Evolutionary conservation across 225 moss, liverwort and hornwort genomes (phyloP), one percentile per base, ranked within the genome.

Genomic region (Physcomitrium patens): DNA sequence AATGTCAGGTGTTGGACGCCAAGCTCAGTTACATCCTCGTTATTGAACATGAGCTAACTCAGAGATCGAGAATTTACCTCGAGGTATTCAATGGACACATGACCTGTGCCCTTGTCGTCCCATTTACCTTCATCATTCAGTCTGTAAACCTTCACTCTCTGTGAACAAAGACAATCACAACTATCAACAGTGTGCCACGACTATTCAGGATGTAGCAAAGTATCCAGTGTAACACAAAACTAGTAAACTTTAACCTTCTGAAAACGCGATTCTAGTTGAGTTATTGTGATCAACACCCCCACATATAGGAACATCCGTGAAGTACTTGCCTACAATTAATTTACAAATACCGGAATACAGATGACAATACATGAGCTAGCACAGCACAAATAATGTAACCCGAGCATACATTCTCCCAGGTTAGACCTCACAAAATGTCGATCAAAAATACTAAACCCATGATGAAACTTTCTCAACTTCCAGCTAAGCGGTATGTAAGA

Each of bases 81-180:
- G 18, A 97, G 80, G 77, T 94, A 97, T 78, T 94, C 96, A 80
- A 97, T 88, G 65, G 94, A 97, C 47, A 94, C 96, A 19, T 97
- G 94, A 62, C 96, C 96, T 49, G 96, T 97, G 78, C 96, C 96
- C 83, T 97, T 97, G 84, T 97, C 96, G 80, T 97, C 96, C 94
- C 96, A 97, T 77, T 97, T 97, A 76, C 92, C 96, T 91, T 94
- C 96, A 69, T 97, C 96, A 75, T 94, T 97, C 83, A 97, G 83
- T 63, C 94, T 90, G 83, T 97, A 97, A 74, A 97, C 96, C 88
- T 97, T 97, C 88, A 97, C 94, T 79, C 96, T 92, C 96, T 97
- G 86, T 56, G 70, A 59, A 77, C 71, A 67, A 20, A 43, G 72
- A 62, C 45, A 72, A 66, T 18, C 55, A 67, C 60, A 60, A 22